Base-by-base conservation (phyloP, 2,329 filamentous ascomycete species). In the Ascocoryne sarcoides region DNA sequence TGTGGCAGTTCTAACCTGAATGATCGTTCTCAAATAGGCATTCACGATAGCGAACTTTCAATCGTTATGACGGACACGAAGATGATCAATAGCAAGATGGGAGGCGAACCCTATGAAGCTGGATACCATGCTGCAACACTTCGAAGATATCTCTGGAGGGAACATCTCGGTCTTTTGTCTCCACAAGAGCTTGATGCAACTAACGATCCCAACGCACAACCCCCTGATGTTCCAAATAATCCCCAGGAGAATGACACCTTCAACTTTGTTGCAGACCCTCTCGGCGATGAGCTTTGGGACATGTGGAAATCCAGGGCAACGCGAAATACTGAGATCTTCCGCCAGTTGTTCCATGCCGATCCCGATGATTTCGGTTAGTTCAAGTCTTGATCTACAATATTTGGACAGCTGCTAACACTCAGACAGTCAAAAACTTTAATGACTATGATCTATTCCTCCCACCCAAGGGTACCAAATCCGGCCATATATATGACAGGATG, bases 1-100 rank as follows among this genome's bases (percentile, higher is more conserved):
- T 92, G 87, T 58, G 87, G 87, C 14, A 88, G 82, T 18, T 86
- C 84, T 48, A 96, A 95, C 62, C 71, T 95, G 54, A 96, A 95
- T 60, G 90, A 96, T 59, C 82, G 90, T 39, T 78, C 85, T 37
- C 89, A 95, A 62, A 66, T 92, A 4, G 90, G 90, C 10, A 76
- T 82, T 52, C 90, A 95, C 61, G 90, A 96, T 62, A 92, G 84
- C 36, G 90, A 96, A 60, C 73, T 96, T 29, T 83, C 84, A 29
- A 84, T 95, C 40, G 79, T 96, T 33, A 84, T 95, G 72, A 82
- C 93, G 55, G 90, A 96, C 59, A 82, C 76, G 0, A 79, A 79
- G 7, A 71, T 66, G 4, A 65, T 95, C 2, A 68, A 75, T 5
- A 87, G 76, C 4, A 75, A 62, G 17, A 95, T 96, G 87, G 73